Evolutionary conservation across 164 flowering plant genomes (phyloP).

Genomic region (Nelumbo lutea): DNA sequence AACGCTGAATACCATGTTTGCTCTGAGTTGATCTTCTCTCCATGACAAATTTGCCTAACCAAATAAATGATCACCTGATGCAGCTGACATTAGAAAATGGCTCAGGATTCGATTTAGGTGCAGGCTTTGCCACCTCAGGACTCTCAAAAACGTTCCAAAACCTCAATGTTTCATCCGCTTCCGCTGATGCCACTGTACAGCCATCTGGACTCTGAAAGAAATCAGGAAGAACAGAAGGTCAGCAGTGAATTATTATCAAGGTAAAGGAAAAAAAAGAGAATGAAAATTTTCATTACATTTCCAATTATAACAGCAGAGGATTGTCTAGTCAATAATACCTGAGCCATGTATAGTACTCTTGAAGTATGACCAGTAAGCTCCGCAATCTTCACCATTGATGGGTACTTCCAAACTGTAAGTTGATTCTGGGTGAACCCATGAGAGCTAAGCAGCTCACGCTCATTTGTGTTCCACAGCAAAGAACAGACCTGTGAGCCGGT

Average conservation of each 20-base stretch:
- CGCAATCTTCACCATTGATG: conserved; percentile 61
- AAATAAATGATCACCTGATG: no score
- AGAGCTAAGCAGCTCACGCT: conserved; percentile 37
- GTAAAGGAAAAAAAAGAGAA: no score
- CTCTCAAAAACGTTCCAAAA: conserved; percentile 55
- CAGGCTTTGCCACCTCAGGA: conserved; percentile 33
- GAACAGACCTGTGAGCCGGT: conserved; percentile 68
- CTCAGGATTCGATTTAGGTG: conserved; percentile 5
- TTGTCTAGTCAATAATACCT: conserved; percentile 24
- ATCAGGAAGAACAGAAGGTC: not conserved
- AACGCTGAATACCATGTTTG: no score
- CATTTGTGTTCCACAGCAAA: conserved; percentile 56
- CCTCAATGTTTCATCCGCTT: conserved; percentile 48
- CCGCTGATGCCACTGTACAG: conserved; percentile 54
- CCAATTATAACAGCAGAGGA: no score
- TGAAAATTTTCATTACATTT: no score
- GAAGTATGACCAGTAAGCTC: conserved; percentile 72
- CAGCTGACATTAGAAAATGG: no score
- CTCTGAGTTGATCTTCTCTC: no score
- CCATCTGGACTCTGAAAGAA: conserved; percentile 49
- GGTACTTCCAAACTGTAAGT: conserved; percentile 61
- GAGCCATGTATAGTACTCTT: conserved; percentile 60
- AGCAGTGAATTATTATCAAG: no score
- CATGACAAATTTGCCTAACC: no score
- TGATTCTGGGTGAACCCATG: conserved; percentile 49